Percentiles rank a stretch among this genome's conserved stretches.
phyloP scores from a whole-genome alignment of 176 grass and related monocot species.

The Lolium perenne region DNA sequence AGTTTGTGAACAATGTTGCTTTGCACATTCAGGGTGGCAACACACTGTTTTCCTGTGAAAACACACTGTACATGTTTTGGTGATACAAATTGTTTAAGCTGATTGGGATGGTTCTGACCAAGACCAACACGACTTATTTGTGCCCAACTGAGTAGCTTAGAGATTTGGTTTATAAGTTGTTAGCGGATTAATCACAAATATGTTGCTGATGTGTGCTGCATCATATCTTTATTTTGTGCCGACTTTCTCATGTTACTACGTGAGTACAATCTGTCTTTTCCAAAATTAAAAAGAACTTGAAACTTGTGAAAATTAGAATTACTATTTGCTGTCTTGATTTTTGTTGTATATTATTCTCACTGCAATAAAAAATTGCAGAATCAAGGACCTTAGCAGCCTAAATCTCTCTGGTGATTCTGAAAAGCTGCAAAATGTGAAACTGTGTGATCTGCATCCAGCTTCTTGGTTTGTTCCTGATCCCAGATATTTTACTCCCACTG shows the following conservation, averaged over 20 bases:
- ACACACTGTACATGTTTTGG: conserved; percentile 8
- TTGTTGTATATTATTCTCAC: conserved; percentile 25
- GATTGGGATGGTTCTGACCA: conserved; percentile 6
- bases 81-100: conserved; percentile 31
- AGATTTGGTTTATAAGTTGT: conserved; percentile 17
- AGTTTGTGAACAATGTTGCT: conserved; percentile 21
- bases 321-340: conserved; percentile 6
- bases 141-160: conserved; percentile 35
- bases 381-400: conserved; percentile 54
- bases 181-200: conserved; percentile 26
- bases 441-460: conserved; percentile 68
- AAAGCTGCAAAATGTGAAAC: conserved; percentile 54
- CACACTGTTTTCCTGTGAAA: conserved; percentile 32
- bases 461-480: conserved; percentile 62
- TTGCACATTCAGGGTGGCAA: neutral
- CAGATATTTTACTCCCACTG: conserved; percentile 24
- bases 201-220: conserved; percentile 21
- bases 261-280: conserved; percentile 7
- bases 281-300: neutral
- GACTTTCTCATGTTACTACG: conserved; percentile 7
- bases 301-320: conserved; percentile 21
- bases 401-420: conserved; percentile 50
- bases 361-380: conserved; percentile 53
- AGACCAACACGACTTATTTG: conserved; percentile 16
- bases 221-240: conserved; percentile 10